Base-by-base conservation (phyloP, 2,329 filamentous ascomycete genomes). In the Davidsoniella eucalypti region DNA sequence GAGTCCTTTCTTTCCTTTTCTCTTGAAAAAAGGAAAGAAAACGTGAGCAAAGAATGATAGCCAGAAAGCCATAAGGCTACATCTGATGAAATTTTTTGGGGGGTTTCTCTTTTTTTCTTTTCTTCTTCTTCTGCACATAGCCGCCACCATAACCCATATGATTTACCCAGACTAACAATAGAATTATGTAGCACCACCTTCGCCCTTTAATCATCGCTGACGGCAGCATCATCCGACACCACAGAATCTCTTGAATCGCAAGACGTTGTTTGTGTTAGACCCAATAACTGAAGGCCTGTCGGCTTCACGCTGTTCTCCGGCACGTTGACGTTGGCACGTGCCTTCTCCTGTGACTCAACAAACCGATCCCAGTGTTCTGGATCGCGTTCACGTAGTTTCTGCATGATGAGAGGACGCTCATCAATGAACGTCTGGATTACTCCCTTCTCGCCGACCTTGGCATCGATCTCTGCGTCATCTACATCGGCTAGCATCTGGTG, bases 341-440 rank as follows among this genome's bases (percentile, higher is more conserved):
- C 72, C 63, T 77, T 77, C 58, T 74, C 66, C 63, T 80, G 77
- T 37, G 71, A 68, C 62, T 82, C 76, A 21, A 73, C 70, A 58
- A 87, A 76, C 6, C 65, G 64, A 46, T 73, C 71, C 73, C 84
- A 76, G 61, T 82, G 72, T 54, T 78, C 75, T 0, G 79, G 77
- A 55, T 87, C 84, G 25, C 73, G 71, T 4, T 75, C 75, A 16
- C 75, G 68, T 55, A 80, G 59, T 46, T 63, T 58, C 53, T 66
- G 64, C 39, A 72, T 60, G 17, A 79, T 66, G 48, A 71, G 60
- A 14, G 72, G 69, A 52, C 65, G 68, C 55, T 79, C 63, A 58
- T 80, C 74, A 57, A 75, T 70, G 56, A 86, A 79, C 0, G 77
- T 73, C 50, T 68, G 67, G 10, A 83, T 69, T 47, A 74, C 72